These are phyloP conservation scores for Diplosphaera chodatii DNA, from an alignment of 139 green algal genomes.

Conservation along the genomic window DNA sequence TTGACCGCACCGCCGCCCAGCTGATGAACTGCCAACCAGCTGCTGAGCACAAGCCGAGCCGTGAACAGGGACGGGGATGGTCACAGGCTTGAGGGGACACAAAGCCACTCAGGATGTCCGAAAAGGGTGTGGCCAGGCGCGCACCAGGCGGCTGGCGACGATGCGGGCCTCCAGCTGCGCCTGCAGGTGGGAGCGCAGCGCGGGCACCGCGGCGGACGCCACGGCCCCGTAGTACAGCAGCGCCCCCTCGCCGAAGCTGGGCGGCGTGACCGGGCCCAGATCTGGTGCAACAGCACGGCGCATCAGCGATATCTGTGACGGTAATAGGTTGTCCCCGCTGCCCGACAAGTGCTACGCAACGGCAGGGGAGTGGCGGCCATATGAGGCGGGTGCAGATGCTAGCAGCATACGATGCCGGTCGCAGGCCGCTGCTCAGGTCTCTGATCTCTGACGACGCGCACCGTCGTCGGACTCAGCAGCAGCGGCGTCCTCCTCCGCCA, in stretches of 20 bases:
- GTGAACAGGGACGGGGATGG: no score
- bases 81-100: no score
- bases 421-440: no score
- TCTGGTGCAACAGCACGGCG: background rate
- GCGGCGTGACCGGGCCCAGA: background rate
- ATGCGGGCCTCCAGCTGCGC: background rate
- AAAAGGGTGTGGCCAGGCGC: background rate
- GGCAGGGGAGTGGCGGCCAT: no score
- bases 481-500: background rate
- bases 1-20: conserved; percentile 7
- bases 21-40: conserved; percentile 10
- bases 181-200: background rate
- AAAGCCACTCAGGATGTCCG: no score
- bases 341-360: no score
- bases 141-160: background rate
- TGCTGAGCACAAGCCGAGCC: conserved; percentile 10
- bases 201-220: background rate
- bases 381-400: no score
- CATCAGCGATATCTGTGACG: no score
- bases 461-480: background rate
- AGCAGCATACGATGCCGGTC: no score
- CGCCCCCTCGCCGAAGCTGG: background rate
- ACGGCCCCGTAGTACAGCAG: background rate
- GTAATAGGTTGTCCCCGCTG: no score
- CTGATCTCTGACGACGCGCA: no score